Conservation (phyloP, 2,329 filamentous ascomycete species). For the Uncinocarpus reesii region DNA sequence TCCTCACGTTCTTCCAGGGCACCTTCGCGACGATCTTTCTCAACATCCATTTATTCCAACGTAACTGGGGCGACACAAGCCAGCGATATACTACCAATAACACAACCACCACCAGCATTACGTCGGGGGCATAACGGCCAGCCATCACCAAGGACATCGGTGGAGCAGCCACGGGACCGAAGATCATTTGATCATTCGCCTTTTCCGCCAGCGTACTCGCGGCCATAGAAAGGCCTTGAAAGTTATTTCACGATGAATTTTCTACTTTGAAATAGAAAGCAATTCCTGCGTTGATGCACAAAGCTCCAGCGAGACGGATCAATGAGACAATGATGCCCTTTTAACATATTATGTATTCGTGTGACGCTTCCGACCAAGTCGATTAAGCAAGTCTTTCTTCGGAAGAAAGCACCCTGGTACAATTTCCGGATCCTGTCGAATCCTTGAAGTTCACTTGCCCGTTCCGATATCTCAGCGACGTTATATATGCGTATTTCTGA, state of each 20-base stretch:
- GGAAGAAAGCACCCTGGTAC: no score
- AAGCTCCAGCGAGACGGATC: no score
- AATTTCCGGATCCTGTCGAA: no score
- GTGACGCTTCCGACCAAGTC: no score
- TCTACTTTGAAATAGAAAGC: no score
- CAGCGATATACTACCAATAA: conserved; percentile 17
- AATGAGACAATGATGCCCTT: no score
- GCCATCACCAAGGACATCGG: neutral
- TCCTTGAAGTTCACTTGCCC: no score
- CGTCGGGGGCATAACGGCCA: conserved; percentile 14
- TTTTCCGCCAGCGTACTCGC: conserved; percentile 7
- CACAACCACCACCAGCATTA: conserved; percentile 23
- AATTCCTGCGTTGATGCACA: no score
- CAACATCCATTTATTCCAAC: conserved; percentile 26
- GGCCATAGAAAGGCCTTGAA: neutral
- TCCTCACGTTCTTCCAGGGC: conserved; percentile 26
- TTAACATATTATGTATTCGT: no score
- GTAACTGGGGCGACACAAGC: conserved; percentile 12
- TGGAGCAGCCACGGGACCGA: neutral
- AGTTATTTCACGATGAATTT: neutral
- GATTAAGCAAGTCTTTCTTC: no score
- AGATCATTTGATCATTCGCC: neutral
- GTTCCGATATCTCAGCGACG: no score
- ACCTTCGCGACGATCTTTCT: conserved; percentile 22
- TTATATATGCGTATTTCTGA: no score